Evolutionary conservation across 345 rosid species (phyloP), one percentile per base, ranked within the genome.

Genomic region (Gossypium longicalyx): DNA sequence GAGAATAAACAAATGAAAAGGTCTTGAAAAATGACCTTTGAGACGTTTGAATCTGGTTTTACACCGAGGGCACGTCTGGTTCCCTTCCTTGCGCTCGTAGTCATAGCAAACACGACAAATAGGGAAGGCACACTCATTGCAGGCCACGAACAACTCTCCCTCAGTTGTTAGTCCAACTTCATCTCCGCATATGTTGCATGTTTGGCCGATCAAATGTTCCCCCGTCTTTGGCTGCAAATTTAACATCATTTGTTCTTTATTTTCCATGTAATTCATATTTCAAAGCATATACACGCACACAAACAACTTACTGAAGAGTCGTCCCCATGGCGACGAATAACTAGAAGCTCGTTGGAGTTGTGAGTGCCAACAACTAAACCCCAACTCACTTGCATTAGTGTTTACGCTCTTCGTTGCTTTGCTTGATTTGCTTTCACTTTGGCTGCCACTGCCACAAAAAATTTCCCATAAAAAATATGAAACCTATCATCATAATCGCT

Each of bases 61-160:
- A 83, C 91, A 88, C 74, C 72, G 87, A 52, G 91, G 91, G 52
- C 91, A 88, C 38, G 80, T 58, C 68, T 86, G 89, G 78, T 41
- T 82, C n/a, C 89, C 91, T 75, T 88, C 91, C 8, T 71, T 78
- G 16, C 89, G 83, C 81, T 86, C 89, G 53, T 88, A 86, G 58
- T 86, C 89, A 12, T 88, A 88, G 74, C 91, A 88, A 74, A 86
- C 70, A 43, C 80, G 72, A 78, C 91, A 88, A n/a, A 88, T 73
- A n/a, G 89, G 89, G 66, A 88, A 88, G 11, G 88, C 91, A 51
- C 91, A 87, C 76, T 87, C 89, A 10, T 85, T 77, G 86, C 91
- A 87, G 38, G 87, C 91, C 23, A 84, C 83, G 20, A 85, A 82
- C 54, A 71, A 72, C 74, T 87, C 89, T 45, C 87, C 91, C 2